A percentile compares a stretch with the other conserved stretches of the same genome.
Evolutionary conservation across 2,329 filamentous ascomycete species (phyloP).

Genomic region (Cladosporium austrohemisphaericum): DNA sequence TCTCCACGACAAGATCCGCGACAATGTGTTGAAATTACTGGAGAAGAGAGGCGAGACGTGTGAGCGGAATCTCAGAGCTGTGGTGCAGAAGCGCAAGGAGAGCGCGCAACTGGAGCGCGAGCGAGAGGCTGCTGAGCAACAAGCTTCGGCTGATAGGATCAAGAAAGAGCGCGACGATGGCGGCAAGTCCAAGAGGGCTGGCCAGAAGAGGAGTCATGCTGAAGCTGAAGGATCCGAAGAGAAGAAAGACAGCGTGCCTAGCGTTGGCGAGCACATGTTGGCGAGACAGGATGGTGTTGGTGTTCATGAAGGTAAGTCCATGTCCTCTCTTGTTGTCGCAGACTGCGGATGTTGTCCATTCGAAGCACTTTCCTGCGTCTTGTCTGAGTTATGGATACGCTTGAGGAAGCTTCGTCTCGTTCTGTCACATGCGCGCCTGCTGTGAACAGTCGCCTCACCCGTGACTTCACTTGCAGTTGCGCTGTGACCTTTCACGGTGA

Average conservation of each 20-base stretch:
- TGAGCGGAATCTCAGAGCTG: slow-evolving; percentile 68
- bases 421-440: background rate
- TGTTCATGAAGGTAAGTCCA: slow-evolving; percentile 53
- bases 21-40: slow-evolving; percentile 42
- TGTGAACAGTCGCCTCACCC: background rate
- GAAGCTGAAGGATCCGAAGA: slow-evolving; percentile 57
- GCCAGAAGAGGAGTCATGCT: slow-evolving; percentile 31
- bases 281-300: slow-evolving; percentile 62
- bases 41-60: slow-evolving; percentile 59
- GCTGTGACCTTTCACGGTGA: background rate
- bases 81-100: slow-evolving; percentile 63
- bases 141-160: slow-evolving; percentile 45
- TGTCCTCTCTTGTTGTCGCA: background rate
- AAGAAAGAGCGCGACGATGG: slow-evolving; percentile 30
- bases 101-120: slow-evolving; percentile 52
- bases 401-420: background rate
- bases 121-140: slow-evolving; percentile 46
- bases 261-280: slow-evolving; percentile 60
- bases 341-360: no score
- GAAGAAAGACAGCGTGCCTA: slow-evolving; percentile 61
- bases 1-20: slow-evolving; percentile 64
- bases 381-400: background rate
- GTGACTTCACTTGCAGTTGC: background rate
- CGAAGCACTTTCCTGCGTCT: background rate
- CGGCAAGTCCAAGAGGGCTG: slow-evolving; percentile 28